Evolutionary conservation across 768 basidiomycete genomes (phyloP), one percentile per base, ranked within the genome.

Genomic region (Peribolospora baueri): DNA sequence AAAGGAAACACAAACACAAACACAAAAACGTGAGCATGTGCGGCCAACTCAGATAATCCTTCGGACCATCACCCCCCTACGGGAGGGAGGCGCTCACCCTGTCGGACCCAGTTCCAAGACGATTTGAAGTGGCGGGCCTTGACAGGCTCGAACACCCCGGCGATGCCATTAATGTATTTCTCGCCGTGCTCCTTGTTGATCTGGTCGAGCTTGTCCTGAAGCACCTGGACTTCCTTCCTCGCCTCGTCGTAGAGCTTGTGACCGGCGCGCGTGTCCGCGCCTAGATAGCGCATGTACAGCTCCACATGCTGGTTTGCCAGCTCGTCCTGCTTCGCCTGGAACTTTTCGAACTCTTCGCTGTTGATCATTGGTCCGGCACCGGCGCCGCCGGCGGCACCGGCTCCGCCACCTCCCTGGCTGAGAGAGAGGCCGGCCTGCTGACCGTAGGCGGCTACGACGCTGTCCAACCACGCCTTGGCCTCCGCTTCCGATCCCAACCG

Each of bases 101-200:
- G 93, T 57, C 91, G 81, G 48, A 82, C 91, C 93, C 93, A 98
- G 66, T 98, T 98, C 93, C 91, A 98, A 5, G 83, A 87, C 2
- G 91, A 97, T 66, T 97, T 90, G 73, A 98, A 97, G 65, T 82
- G 88, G 49, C 93, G 84, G 9, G 90, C 93, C 69, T 98, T 97
- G 63, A 95, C 73, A 3, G 84, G 80, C 64, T 91, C 85, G 68
- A 98, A 98, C 56, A 77, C 74, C 7, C 93, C 93, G 64, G 90
- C 83, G 58, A 97, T 90, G 48, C 93, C 93, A 41, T 90, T 81
- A 57, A 97, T 72, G 69, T 98, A 98, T 0, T 73, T 67, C 55
- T 97, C 90, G 39, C 93, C 93, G 61, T 98, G 93, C 65, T 98
- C 93, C 58, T 77, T 75, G 48, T 77, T 72, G 65, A 98, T 86